Evolutionary conservation across 2,329 filamentous ascomycete genomes (phyloP).

Genomic region (Pyricularia grisea): DNA sequence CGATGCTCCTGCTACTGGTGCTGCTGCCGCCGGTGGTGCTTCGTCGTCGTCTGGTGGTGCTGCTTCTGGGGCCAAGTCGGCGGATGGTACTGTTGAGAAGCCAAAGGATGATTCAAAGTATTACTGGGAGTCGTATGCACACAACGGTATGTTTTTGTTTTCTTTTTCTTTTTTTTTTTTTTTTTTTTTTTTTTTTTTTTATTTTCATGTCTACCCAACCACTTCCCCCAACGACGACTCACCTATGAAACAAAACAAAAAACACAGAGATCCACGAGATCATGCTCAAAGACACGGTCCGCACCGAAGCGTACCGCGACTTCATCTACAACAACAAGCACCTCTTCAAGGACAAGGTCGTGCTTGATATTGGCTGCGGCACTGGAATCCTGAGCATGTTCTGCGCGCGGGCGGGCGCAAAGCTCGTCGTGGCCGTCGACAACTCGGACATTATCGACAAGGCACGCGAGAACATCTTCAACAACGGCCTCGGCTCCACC

Average conservation of each 20-base stretch:
- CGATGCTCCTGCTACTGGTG: slow-evolving; percentile 24
- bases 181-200: neutral
- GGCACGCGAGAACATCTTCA: slow-evolving; percentile 73
- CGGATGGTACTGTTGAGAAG: slow-evolving; percentile 7
- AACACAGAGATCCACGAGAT: slow-evolving; percentile 79
- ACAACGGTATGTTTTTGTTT: slow-evolving; percentile 52
- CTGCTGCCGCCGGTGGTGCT: slow-evolving; percentile 2
- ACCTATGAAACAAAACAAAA: neutral
- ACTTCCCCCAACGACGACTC: neutral
- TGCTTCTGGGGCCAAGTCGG: slow-evolving; percentile 6
- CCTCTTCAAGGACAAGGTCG: slow-evolving; percentile 74
- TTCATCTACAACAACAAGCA: slow-evolving; percentile 91
- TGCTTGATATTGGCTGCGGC: slow-evolving; percentile 85
- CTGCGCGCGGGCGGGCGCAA: slow-evolving; percentile 81
- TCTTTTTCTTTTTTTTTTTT: too few species aligned
- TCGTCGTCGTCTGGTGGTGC: slow-evolving; percentile 8
- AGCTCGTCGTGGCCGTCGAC: slow-evolving; percentile 82
- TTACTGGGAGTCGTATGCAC: slow-evolving; percentile 54
- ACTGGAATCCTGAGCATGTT: slow-evolving; percentile 86
- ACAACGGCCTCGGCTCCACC: slow-evolving; percentile 63
- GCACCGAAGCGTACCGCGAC: slow-evolving; percentile 87
- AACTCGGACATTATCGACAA: slow-evolving; percentile 86
- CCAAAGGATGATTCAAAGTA: slow-evolving; percentile 30
- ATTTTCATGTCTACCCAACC: neutral
- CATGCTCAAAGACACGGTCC: slow-evolving; percentile 85